Evolutionary conservation across 2,329 filamentous ascomycete genomes (phyloP).

Genomic region (Verticillium dahliae): DNA sequence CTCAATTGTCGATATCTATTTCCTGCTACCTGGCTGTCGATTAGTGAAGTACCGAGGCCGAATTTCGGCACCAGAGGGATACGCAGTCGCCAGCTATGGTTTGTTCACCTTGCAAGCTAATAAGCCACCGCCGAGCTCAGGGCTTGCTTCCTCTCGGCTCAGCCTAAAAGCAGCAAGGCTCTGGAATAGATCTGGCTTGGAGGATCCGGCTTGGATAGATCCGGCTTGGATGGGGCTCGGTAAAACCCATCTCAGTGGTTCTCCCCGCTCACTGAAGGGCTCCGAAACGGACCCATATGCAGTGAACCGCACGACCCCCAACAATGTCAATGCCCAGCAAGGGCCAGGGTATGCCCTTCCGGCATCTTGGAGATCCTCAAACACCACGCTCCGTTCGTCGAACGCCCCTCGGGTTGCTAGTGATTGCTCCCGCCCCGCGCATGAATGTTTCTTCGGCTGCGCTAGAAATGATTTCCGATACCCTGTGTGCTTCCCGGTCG

Average conservation of each 20-base stretch:
- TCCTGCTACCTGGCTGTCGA: too few species aligned
- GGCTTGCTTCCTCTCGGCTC: too few species aligned
- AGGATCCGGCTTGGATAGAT: not conserved
- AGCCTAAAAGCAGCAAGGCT: too few species aligned
- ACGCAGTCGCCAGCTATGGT: too few species aligned
- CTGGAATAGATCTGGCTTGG: not conserved
- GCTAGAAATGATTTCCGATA: not conserved
- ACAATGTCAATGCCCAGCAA: not conserved
- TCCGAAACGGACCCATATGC: not conserved
- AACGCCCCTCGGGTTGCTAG: not conserved
- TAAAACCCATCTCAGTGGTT: too few species aligned
- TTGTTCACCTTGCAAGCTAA: too few species aligned
- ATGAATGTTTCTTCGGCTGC: not conserved
- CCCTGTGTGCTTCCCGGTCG: not conserved
- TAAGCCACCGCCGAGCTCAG: too few species aligned
- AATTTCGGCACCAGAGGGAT: too few species aligned
- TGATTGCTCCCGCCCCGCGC: not conserved
- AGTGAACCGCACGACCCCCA: not conserved
- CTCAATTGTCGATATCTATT: too few species aligned
- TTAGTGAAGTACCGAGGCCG: too few species aligned
- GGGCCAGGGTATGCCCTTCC: not conserved
- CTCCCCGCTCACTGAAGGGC: too few species aligned
- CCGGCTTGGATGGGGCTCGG: not conserved
- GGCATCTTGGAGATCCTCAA: not conserved
- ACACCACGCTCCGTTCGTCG: not conserved